phyloP scores from a whole-genome alignment of 2,329 filamentous ascomycete genomes.

The Helicocarpus griseus region DNA sequence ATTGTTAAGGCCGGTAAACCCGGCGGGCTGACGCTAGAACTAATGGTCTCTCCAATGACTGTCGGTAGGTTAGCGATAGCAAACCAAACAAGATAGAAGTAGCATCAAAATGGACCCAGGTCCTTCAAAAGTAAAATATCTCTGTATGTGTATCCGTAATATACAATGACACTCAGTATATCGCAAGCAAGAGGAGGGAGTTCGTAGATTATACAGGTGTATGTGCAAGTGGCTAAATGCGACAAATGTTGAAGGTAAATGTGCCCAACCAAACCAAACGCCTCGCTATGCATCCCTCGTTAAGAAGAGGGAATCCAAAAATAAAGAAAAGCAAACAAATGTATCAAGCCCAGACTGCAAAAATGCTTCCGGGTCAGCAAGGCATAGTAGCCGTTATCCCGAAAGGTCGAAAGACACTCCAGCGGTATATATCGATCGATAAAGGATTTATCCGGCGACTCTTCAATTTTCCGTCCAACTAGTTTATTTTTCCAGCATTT shows the following conservation, averaged over 20 bases:
- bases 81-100: too few species aligned
- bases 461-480: not conserved
- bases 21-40: too few species aligned
- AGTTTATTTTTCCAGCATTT: conserved; percentile 70
- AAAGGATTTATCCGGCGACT: too few species aligned
- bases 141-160: not conserved
- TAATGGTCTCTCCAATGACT: too few species aligned
- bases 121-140: too few species aligned
- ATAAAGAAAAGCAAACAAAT: not conserved
- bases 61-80: too few species aligned
- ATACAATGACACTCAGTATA: not conserved
- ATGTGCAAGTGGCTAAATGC: not conserved
- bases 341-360: not conserved
- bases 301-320: not conserved
- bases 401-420: not conserved
- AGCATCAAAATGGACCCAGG: too few species aligned
- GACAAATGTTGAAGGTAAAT: not conserved
- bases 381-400: too few species aligned
- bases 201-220: not conserved
- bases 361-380: not conserved
- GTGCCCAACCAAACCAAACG: not conserved
- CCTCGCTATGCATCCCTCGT: conserved; percentile 4
- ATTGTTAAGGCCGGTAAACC: too few species aligned
- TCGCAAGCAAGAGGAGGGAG: not conserved
- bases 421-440: not conserved